Evolutionary conservation across 78 protist species (phyloP).

Genomic region (Dictyostelium brefeldianum): DNA sequence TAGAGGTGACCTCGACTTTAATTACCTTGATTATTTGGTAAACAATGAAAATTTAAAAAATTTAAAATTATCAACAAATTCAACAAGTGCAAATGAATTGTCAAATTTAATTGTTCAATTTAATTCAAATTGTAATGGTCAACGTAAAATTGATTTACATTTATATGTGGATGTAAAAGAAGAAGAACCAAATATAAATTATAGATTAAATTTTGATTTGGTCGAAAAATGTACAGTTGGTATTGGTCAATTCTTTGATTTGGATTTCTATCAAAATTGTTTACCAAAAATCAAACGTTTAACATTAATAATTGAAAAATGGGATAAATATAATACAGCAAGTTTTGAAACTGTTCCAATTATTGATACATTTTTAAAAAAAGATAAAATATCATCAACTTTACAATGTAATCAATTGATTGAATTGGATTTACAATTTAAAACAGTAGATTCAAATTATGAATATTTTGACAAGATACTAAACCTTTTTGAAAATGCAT

Average conservation of each 20-base stretch:
- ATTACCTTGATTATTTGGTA: background rate
- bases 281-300: background rate
- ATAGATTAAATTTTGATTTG: background rate
- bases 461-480: background rate
- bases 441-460: background rate
- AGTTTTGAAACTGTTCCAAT: background rate
- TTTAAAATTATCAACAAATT: background rate
- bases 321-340: background rate
- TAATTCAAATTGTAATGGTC: background rate
- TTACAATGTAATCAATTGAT: background rate
- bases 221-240: background rate
- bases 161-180: constrained; percentile 4
- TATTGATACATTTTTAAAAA: background rate
- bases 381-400: background rate
- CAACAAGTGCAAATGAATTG: background rate
- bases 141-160: background rate
- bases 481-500: background rate
- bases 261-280: background rate
- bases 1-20: background rate
- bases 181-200: constrained; percentile 9
- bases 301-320: background rate
- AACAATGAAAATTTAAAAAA: background rate
- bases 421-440: background rate
- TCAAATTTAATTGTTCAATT: background rate
- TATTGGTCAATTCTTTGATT: background rate